These are phyloP conservation scores for Monosporascus sp. DNA, from an alignment of 2,329 filamentous ascomycete genomes.

Conservation along the genomic window DNA sequence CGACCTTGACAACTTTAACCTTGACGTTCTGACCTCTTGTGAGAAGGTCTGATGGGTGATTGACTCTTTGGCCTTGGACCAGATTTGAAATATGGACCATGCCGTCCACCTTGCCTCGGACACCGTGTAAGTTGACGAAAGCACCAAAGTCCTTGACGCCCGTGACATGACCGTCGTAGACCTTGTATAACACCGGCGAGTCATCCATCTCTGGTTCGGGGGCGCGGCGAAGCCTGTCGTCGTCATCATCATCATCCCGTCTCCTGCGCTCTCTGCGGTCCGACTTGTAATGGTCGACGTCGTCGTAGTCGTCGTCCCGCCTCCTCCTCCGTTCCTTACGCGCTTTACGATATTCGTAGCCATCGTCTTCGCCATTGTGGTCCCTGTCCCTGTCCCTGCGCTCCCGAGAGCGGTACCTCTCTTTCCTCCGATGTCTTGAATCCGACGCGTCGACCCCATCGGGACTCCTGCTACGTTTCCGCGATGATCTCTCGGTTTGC, in stretches of 20 bases:
- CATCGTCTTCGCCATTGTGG: constrained; percentile 23
- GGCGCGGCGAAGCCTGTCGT: constrained; percentile 59
- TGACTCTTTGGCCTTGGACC: constrained; percentile 76
- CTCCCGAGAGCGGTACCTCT: constrained; percentile 22
- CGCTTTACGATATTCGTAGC: constrained; percentile 29
- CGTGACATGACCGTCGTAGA: constrained; percentile 86
- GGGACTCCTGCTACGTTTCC: constrained; percentile 57
- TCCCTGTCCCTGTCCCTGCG: constrained; percentile 27
- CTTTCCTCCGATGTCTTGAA: constrained; percentile 31
- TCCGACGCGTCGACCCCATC: constrained; percentile 36
- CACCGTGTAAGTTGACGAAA: constrained; percentile 86
- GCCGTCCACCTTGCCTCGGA: constrained; percentile 84
- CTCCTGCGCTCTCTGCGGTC: constrained; percentile 42
- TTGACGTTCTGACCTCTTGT: constrained; percentile 77
- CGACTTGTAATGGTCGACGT: constrained; percentile 56
- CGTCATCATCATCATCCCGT: constrained; percentile 38
- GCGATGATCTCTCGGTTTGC: constrained; percentile 34
- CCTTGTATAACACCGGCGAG: constrained; percentile 71
- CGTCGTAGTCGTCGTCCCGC: constrained; percentile 42
- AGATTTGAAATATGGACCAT: constrained; percentile 92
- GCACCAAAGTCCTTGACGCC: constrained; percentile 93
- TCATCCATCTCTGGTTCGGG: constrained; percentile 77
- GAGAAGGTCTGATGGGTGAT: constrained; percentile 85
- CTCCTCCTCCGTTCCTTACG: constrained; percentile 42
- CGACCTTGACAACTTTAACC: constrained; percentile 86